Conservation (phyloP, 345 rosid species). For the Eucalyptus polybractea region DNA sequence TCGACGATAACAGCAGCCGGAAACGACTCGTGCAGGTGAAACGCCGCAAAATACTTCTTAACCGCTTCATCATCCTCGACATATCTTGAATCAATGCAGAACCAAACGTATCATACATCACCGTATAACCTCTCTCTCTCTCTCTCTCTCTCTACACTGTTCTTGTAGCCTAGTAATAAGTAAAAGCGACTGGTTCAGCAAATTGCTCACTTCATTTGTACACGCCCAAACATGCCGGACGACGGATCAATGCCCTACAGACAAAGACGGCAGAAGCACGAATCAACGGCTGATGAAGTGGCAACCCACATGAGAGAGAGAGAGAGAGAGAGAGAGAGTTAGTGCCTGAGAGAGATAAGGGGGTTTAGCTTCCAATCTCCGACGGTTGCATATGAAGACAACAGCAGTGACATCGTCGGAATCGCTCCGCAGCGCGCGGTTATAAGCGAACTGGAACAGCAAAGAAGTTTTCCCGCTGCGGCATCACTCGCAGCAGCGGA, state of each 20-base stretch:
- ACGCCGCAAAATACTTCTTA: constrained; percentile 75
- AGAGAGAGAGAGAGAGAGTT: background rate
- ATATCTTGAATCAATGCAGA: constrained; percentile 29
- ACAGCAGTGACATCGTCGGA: constrained; percentile 16
- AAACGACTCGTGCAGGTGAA: constrained; percentile 45
- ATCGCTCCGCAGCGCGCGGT: constrained; percentile 11
- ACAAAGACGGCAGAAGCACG: background rate
- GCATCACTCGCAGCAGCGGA: background rate
- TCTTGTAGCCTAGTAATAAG: background rate
- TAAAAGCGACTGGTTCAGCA: background rate
- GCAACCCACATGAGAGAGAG: background rate
- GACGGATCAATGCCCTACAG: constrained; percentile 56
- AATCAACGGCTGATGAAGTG: background rate
- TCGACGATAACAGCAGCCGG: constrained; percentile 61
- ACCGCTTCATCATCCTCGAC: constrained; percentile 68
- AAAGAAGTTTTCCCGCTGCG: constrained; percentile 82
- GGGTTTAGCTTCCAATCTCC: constrained; percentile 45
- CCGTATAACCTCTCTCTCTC: background rate
- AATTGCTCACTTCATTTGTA: constrained; percentile 62
- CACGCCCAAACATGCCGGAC: constrained; percentile 41
- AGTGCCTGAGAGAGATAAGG: constrained; percentile 69
- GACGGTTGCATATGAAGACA: constrained; percentile 62
- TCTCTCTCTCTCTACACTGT: background rate
- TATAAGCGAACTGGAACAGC: constrained; percentile 69
- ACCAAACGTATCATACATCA: background rate